A percentile compares a stretch with the other conserved stretches of the same genome.
These are phyloP conservation scores for Megacollybia marginata DNA, from an alignment of 768 basidiomycete genomes.

Conservation along the genomic window DNA sequence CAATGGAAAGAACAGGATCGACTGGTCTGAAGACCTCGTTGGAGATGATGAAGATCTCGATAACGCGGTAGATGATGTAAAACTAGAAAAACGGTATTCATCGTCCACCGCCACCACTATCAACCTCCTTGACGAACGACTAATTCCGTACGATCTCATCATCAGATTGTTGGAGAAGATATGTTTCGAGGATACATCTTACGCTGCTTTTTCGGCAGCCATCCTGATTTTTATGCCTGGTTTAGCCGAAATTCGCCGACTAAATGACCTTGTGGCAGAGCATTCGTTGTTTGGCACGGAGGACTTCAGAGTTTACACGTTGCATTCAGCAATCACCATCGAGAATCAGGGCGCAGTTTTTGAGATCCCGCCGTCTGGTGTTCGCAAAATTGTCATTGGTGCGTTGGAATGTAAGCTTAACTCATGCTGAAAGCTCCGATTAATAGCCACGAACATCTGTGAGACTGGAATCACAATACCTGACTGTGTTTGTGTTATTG, in stretches of 20 bases:
- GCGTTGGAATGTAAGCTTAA: conserved; percentile 13
- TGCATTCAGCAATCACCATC: conserved; percentile 90
- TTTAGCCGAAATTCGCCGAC: conserved; percentile 82
- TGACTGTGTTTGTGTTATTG: conserved; percentile 95
- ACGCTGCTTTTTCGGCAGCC: conserved; percentile 62
- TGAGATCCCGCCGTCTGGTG: conserved; percentile 70
- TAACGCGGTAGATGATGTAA: conserved; percentile 32
- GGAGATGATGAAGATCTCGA: conserved; percentile 67
- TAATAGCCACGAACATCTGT: conserved; percentile 80
- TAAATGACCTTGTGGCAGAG: conserved; percentile 74
- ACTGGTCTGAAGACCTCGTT: conserved; percentile 74
- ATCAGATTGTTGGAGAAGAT: conserved; percentile 73
- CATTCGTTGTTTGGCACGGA: conserved; percentile 65
- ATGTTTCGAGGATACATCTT: conserved; percentile 58
- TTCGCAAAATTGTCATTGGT: conserved; percentile 95
- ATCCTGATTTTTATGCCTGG: conserved; percentile 93
- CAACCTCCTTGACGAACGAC: conserved; percentile 79
- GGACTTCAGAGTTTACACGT: conserved; percentile 70
- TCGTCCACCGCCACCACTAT: conserved; percentile 65
- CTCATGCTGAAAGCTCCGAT: not conserved
- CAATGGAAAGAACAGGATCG: conserved; percentile 50
- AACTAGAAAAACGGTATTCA: conserved; percentile 78
- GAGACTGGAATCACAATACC: conserved; percentile 99
- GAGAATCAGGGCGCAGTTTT: conserved; percentile 91
- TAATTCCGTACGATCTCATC: conserved; percentile 90